Evolutionary conservation across 2,329 filamentous ascomycete genomes (phyloP), one percentile per base, ranked within the genome.

Genomic region (Talaromyces sp.): DNA sequence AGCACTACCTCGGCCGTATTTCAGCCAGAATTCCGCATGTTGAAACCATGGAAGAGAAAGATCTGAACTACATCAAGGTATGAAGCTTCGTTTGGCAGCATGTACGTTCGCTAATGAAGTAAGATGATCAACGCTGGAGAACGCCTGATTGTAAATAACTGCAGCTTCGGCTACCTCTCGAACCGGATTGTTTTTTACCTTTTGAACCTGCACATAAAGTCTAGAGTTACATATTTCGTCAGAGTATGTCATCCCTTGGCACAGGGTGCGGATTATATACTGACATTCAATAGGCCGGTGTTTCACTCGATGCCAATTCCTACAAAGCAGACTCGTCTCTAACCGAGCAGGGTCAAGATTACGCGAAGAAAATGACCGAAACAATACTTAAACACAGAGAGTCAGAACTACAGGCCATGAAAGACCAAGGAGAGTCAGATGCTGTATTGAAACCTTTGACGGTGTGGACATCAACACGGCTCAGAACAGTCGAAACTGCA

Each of bases 181-280:
- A 93, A 99, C 76, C 89, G 95, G 67, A 99, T 99, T 70, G 94
- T 99, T 64, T 99, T 99, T 79, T 99, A 98, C 78, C 87, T 99
- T 56, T 91, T 97, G 74, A 99, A 99, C 74, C 84, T 98, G 27
- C 95, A 99, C 78, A 97, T 97, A 83, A 98, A 99, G 78, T 91
- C 91, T 58, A 88, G 94, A 65, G 92, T 92, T 68, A 98, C 93
- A 6, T 98, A 96, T 78, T 98, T 98, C 77, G 93, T 89, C 58
- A 87, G 94, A 68, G 89, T 81, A 71, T 67, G 77, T 63, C 27
- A 27, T 36, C 8, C 25, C n/a, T 40, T 65, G 17, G 36, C n/a
- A 38, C n/a, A 8, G 3, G 15, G 5, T 31, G 22, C 10, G 19
- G 22, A 22, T 36, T 34, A n/a, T 27, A 27, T 36, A 58, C 47